phyloP scores from a whole-genome alignment of 345 rosid genomes.

The Pseudoturritis turrita region DNA sequence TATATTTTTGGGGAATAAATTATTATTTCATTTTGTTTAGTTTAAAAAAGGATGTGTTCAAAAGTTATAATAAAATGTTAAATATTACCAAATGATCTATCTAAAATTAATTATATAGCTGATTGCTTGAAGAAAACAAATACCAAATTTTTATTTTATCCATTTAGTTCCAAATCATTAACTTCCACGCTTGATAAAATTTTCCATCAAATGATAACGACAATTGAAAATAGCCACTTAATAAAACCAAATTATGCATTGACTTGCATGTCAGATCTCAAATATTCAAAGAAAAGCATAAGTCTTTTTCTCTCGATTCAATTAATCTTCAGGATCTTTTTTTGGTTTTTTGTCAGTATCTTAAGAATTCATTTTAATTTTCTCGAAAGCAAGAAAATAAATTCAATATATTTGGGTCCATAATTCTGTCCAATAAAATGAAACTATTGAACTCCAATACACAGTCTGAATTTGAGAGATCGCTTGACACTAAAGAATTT shows the following conservation, averaged over 20 bases:
- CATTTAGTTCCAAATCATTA: neutral
- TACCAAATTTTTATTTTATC: neutral
- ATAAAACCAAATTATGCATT: neutral
- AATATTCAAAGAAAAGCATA: neutral
- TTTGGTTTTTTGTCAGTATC: neutral
- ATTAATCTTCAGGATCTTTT: neutral
- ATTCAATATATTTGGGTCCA: too few relatives aligned
- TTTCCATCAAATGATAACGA: neutral
- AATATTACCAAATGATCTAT: neutral
- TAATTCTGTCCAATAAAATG: neutral
- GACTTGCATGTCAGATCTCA: conserved; percentile 1
- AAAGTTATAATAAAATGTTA: neutral
- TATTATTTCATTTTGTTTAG: neutral
- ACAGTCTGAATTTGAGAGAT: neutral
- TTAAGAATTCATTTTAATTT: neutral
- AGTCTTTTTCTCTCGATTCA: neutral
- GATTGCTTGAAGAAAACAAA: neutral
- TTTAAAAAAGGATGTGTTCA: neutral
- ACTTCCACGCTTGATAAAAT: neutral
- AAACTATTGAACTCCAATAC: neutral
- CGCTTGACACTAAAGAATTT: neutral
- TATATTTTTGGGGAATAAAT: too few relatives aligned
- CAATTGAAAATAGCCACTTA: neutral
- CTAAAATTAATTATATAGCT: neutral
- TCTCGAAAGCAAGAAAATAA: neutral